Conservation (phyloP, 768 basidiomycete genomes). For the Termitomyces sp. region DNA sequence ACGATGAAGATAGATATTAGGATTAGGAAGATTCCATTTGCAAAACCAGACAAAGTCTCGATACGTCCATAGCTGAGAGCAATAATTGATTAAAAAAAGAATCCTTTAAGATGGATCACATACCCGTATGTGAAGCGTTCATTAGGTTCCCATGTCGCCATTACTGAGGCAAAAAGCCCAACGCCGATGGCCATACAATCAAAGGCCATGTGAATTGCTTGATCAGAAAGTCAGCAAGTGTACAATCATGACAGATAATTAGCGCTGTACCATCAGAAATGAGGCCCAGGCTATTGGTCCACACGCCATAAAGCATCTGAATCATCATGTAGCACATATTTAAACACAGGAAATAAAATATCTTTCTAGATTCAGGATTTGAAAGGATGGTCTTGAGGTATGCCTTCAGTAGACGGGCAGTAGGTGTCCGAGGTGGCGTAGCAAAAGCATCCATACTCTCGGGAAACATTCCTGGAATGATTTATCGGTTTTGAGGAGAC, state of each 20-base stretch:
- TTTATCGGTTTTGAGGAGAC: not conserved
- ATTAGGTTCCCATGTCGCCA: constrained; percentile 97
- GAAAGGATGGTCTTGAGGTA: constrained; percentile 90
- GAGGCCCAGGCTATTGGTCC: constrained; percentile 95
- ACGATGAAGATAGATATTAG: constrained; percentile 97
- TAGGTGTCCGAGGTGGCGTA: constrained; percentile 45
- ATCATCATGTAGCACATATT: constrained; percentile 96
- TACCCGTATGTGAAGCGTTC: constrained; percentile 94
- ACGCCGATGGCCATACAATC: constrained; percentile 98
- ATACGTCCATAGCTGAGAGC: constrained; percentile 81
- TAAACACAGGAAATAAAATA: constrained; percentile 94
- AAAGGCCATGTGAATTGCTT: constrained; percentile 99
- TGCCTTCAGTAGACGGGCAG: constrained; percentile 51
- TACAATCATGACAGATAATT: not conserved
- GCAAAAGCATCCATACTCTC: constrained; percentile 39
- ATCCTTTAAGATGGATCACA: constrained; percentile 16
- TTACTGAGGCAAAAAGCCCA: constrained; percentile 92
- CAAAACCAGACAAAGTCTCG: constrained; percentile 96
- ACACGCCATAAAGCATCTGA: constrained; percentile 95
- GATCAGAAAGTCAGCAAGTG: constrained; percentile 2
- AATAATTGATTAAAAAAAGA: not conserved
- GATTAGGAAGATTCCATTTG: constrained; percentile 93
- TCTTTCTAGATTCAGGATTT: constrained; percentile 89
- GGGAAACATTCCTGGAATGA: constrained; percentile 49
- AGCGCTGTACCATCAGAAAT: constrained; percentile 82